Evolutionary conservation across 2,329 filamentous ascomycete genomes (phyloP).

Genomic region (Alternaria sp.): DNA sequence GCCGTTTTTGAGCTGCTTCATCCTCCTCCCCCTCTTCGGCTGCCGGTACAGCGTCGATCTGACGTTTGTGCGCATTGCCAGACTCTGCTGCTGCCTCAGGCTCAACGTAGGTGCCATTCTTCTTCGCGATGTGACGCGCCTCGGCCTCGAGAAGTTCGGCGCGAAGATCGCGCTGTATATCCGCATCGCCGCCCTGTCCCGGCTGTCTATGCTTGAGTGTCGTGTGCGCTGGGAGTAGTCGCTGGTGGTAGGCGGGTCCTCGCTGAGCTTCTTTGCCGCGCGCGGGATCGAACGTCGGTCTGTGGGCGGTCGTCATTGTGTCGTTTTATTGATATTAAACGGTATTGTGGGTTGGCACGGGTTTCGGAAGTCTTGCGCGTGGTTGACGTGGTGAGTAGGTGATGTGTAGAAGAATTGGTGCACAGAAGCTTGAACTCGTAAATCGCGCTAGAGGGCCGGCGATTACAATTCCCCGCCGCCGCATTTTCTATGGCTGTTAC

Average conservation of each 20-base stretch:
- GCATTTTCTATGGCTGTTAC: constrained; percentile 29
- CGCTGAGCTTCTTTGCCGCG: constrained; percentile 93
- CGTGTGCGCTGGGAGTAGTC: constrained; percentile 91
- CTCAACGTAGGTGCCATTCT: constrained; percentile 66
- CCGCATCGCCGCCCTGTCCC: constrained; percentile 87
- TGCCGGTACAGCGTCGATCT: constrained; percentile 61
- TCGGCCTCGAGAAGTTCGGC: constrained; percentile 91
- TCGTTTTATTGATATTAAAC: neutral
- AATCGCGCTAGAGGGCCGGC: constrained; percentile 21
- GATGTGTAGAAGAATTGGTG: constrained; percentile 13
- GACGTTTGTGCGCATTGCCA: constrained; percentile 66
- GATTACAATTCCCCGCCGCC: constrained; percentile 29
- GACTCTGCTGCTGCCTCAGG: constrained; percentile 53
- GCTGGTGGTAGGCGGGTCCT: constrained; percentile 94
- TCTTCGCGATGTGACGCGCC: constrained; percentile 84
- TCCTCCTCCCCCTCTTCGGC: constrained; percentile 61
- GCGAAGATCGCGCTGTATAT: constrained; percentile 79
- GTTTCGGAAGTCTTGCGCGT: constrained; percentile 44
- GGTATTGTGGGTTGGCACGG: neutral
- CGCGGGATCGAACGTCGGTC: constrained; percentile 96
- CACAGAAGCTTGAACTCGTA: constrained; percentile 11
- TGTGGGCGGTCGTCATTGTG: constrained; percentile 65
- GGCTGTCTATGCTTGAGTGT: constrained; percentile 81
- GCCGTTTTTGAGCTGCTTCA: constrained; percentile 80
- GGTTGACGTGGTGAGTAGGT: constrained; percentile 6